Evolutionary conservation across 108 stramenopile genomes (phyloP), one percentile per base, ranked within the genome.

Genomic region (Discostella pseudostelligera): DNA sequence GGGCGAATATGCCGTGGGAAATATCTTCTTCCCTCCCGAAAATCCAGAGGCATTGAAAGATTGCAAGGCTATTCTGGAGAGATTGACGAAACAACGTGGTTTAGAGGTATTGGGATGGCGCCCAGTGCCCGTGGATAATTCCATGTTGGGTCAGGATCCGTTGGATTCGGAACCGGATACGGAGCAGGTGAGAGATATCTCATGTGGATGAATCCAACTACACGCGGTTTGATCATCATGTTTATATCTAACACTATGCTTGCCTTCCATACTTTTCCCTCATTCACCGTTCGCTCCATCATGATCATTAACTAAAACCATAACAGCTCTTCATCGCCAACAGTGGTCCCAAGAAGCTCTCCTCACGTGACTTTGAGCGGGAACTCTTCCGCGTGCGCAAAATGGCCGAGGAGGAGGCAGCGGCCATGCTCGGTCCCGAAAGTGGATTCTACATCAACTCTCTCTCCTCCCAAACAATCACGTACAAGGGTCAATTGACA

Each of bases 401-500:
- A 80, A 84, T 88, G 80, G 83, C 89, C 8, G 90, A 90, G 73
- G 84, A 82, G 10, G 92, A 97, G 76, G 87, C 84, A 14, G 63
- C 83, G 20, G 81, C 74, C 50, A 85, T 86, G 78, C 75, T 86
- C 25, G 89, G 89, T 25, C 87, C 86, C 13, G 92, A 93, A 75
- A 83, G 81, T 49, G 91, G 88, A 53, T 95, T 96, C 54, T 97
- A 97, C 80, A 84, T 95, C 67, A 92, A 91, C 65, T 89, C 87
- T 12, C 84, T 97, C 40, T 80, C 87, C 24, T 71, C 82, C 42
- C 83, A 86, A 42, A 93, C 90, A 65, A 93, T 97, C 75, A 94
- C 92, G 35, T 97, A 96, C 89, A 97, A 97, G 85, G 96, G 96
- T 45, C 96, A 96, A 66, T 80, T 97, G 32, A 95, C 94, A 7